Base-by-base conservation (phyloP, 2,329 filamentous ascomycete species). In the Venturia effusa region DNA sequence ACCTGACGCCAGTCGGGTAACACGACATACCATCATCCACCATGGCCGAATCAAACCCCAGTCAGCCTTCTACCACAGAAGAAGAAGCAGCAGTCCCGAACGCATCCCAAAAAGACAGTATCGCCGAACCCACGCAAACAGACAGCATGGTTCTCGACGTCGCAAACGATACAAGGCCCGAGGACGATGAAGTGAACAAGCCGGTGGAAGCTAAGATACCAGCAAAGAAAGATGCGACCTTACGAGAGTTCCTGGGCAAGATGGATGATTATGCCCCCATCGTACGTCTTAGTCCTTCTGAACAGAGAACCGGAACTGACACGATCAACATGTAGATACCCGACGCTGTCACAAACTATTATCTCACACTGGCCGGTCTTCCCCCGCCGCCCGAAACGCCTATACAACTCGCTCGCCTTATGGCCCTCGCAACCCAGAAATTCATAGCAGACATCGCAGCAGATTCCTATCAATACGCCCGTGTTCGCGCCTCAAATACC, bases 201-300 rank as follows among this genome's bases (percentile, higher is more conserved):
- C 51, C 51, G 51, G 30, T 57, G 3, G 87, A 89, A 65, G 76
- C 86, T 48, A 85, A 84, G 71, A 79, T 90, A 67, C 87, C 89
- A 1, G 87, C 88, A 62, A 90, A 92, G 74, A 97, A 97, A 77
- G 94, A 99, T 77, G 88, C 88, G 24, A 96, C 89, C 45, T 79
- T 99, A 68, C 89, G 92, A 72, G 93, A 97, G 76, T 97, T 99
- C 73, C 77, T 99, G 22, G 84, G 84, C 68, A 97, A 96, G 81
- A 97, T 99, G 88, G 94, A 99, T 73, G 94, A 99, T 71, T 97
- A 94, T 77, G 92, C 94, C 66, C 94, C 94, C 13, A 96, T 99
- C 71, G 92, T 97, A 83, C 68, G 88, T 79, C 32, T 22, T 39
- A 41, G 10, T n/a, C 2, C 40, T 17, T 41, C 30, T 19, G 6